phyloP scores from a whole-genome alignment of 2,329 filamentous ascomycete species.

The Nigrospora osmanthi region DNA sequence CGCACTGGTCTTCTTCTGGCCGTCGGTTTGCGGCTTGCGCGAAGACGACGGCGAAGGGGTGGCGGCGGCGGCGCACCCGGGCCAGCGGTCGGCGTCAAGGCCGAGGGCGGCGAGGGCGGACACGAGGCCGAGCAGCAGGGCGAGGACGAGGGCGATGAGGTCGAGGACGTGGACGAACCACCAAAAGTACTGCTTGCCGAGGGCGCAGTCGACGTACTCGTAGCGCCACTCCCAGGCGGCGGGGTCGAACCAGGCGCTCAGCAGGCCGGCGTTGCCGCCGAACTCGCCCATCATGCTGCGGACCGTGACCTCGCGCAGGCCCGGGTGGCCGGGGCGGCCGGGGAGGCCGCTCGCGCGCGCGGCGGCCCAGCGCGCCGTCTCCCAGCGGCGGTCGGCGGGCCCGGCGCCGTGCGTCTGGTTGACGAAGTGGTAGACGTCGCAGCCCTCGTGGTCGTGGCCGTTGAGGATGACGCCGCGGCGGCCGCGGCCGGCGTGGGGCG shows the following conservation, averaged over 20 bases:
- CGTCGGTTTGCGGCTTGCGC: too few relatives aligned
- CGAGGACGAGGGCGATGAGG: conserved; percentile 33
- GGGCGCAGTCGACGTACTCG: conserved; percentile 68
- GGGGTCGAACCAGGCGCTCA: conserved; percentile 85
- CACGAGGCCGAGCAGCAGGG: conserved; percentile 17
- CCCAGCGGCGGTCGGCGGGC: conserved; percentile 37
- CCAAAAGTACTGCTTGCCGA: conserved; percentile 89
- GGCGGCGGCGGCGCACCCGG: neutral
- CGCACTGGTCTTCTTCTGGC: too few relatives aligned
- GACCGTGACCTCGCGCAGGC: conserved; percentile 82
- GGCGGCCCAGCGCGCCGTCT: conserved; percentile 38
- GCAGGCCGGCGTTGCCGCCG: conserved; percentile 80
- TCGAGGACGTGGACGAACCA: conserved; percentile 80
- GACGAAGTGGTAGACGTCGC: conserved; percentile 79
- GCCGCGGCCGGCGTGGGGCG: conserved; percentile 54
- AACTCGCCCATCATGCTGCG: conserved; percentile 98
- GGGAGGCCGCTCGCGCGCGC: conserved; percentile 33
- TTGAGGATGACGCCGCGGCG: conserved; percentile 75
- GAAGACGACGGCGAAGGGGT: too few relatives aligned
- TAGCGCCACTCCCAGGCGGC: conserved; percentile 68
- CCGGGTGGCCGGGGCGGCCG: conserved; percentile 40
- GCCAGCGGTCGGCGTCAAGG: conserved; percentile 3
- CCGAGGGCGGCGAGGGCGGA: conserved; percentile 1
- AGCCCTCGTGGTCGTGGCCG: conserved; percentile 92
- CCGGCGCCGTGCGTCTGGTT: conserved; percentile 46